Base-by-base conservation (phyloP, 1,139 yeast species). In the Pichia sp. region DNA sequence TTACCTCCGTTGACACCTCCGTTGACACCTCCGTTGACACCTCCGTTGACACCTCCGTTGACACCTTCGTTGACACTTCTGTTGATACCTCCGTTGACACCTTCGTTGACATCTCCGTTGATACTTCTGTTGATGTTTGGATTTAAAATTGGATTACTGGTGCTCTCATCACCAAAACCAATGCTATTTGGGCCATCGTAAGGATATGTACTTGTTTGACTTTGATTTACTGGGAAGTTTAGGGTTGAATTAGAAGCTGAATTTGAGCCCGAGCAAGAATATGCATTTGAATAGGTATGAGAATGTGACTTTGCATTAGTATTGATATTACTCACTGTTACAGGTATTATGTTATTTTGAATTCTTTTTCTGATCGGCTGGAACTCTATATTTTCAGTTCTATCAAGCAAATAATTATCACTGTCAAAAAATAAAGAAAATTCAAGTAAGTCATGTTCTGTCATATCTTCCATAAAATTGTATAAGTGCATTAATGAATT, bases 391-490 rank as follows among this genome's bases (percentile, higher is more conserved):
- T 47, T 30, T 22, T 45, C 53, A 15, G 22, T 24, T 3, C 30
- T 23, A 11, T n/a, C 45, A 22, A 38, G 6, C 15, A 23, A 24
- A 15, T 41, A 47, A 18, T 50, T 51, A 5, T 45, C 43, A 24
- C 39, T 32, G 23, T 53, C 52, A 3, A 51, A 44, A 2, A 57
- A 16, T 27, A 55, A 58, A 8, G 48, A n/a, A n/a, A 60, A 43
- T 16, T 51, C 45, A 9, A 43, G 38, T 20, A 57, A 47, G 22
- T 63, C 63, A 3, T 40, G 44, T 3, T 42, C 50, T 1, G 51
- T 48, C 38, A 51, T 51, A 7, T 46, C 44, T 7, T 48, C 52
- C 22, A 62, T 49, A 13, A 54, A 39, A 43, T 59, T 55, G 16
- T 47, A 39, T 15, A 23, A 39, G 34, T 36, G 39, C 20, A 16